Evolutionary conservation across 371 early-diverging fungal genomes (phyloP).

Genomic region (Apophysomyces ossiformis): DNA sequence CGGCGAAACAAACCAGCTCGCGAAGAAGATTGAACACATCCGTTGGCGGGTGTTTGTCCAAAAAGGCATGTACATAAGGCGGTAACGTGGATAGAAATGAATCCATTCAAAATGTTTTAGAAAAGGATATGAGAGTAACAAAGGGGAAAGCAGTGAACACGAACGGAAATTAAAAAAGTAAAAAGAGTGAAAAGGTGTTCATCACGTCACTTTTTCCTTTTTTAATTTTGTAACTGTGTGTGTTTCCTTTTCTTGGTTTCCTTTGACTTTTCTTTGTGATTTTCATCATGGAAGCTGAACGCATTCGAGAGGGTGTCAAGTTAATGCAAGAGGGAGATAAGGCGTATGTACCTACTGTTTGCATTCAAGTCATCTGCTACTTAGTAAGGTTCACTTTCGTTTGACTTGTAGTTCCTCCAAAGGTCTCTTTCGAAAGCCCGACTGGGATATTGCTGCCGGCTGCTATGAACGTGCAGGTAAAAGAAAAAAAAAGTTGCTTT

Average conservation of each 20-base stretch:
- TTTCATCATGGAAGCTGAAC: slow-evolving; percentile 49
- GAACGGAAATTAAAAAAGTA: neutral
- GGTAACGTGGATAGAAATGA: slow-evolving; percentile 52
- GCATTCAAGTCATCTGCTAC: neutral
- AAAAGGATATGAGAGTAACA: too few species aligned
- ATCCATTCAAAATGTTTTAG: slow-evolving; percentile 34
- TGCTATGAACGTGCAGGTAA: slow-evolving; percentile 86
- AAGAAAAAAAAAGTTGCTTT: slow-evolving; percentile 1
- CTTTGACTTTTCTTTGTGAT: too few species aligned
- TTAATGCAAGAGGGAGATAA: slow-evolving; percentile 73
- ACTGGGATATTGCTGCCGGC: slow-evolving; percentile 87
- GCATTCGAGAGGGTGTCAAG: slow-evolving; percentile 65
- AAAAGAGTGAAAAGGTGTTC: neutral
- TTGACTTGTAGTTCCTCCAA: slow-evolving; percentile 58
- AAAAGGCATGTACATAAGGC: slow-evolving; percentile 51
- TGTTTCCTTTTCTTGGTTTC: neutral
- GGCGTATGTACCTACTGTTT: slow-evolving; percentile 47
- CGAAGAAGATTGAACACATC: slow-evolving; percentile 48
- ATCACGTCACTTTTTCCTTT: slow-evolving; percentile 8
- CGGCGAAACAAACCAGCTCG: slow-evolving; percentile 55
- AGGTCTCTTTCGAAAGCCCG: slow-evolving; percentile 82
- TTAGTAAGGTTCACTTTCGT: slow-evolving; percentile 3
- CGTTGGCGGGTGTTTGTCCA: slow-evolving; percentile 47
- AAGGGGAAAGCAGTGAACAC: too few species aligned
- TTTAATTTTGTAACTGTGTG: neutral